A percentile compares a stretch with the other conserved stretches of the same genome.
Conservation (phyloP, 495 filamentous ascomycete genomes). For the Aspergillus egyptiacus region DNA sequence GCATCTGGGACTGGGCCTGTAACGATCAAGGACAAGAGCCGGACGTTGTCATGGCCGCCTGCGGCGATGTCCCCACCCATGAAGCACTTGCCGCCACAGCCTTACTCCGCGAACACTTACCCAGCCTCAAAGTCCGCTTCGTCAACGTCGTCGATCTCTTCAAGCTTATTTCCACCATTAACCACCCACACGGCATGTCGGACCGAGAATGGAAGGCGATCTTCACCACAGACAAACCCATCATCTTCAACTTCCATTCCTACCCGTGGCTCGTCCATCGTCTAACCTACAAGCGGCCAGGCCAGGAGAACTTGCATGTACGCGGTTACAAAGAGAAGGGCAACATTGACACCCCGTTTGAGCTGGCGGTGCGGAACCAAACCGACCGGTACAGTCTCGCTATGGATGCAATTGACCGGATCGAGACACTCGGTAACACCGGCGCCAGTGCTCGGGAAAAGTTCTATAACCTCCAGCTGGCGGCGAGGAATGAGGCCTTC, state of each 20-base stretch:
- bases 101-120: conserved; percentile 57
- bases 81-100: conserved; percentile 64
- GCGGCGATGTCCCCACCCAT: conserved; percentile 64
- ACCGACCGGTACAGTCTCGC: conserved; percentile 66
- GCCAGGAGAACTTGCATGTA: conserved; percentile 58
- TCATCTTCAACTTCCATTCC: conserved; percentile 75
- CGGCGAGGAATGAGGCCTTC: conserved; percentile 52
- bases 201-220: conserved; percentile 56
- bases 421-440: conserved; percentile 50
- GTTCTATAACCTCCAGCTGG: conserved; percentile 53
- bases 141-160: conserved; percentile 73
- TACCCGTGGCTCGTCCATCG: conserved; percentile 73
- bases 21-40: conserved; percentile 57
- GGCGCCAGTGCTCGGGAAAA: conserved; percentile 53
- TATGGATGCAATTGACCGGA: conserved; percentile 65
- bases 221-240: conserved; percentile 61
- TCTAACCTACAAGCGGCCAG: conserved; percentile 62
- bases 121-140: conserved; percentile 63
- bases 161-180: conserved; percentile 57
- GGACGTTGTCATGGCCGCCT: conserved; percentile 64
- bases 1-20: conserved; percentile 54
- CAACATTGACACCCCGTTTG: conserved; percentile 70
- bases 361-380: conserved; percentile 64
- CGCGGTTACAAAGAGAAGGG: conserved; percentile 71
- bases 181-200: conserved; percentile 63